A percentile compares a stretch with the other conserved stretches of the same genome.
phyloP scores from a whole-genome alignment of 2,329 filamentous ascomycete species.

The Calonectria pseudoturangicola region DNA sequence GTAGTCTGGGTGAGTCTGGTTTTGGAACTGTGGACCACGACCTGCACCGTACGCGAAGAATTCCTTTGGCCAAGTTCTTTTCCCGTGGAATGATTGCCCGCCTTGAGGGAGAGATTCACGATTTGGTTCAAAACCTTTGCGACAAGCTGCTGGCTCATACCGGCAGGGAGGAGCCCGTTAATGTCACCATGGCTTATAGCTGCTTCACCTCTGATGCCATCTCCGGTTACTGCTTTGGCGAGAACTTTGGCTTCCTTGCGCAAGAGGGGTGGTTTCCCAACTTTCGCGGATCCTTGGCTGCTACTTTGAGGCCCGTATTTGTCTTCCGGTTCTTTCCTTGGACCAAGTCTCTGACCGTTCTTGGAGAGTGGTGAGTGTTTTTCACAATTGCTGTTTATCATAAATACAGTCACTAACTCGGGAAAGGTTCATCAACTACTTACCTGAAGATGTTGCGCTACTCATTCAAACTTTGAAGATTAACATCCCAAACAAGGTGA shows the following conservation, averaged over 20 bases:
- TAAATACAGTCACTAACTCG: neutral
- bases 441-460: constrained; percentile 18
- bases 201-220: constrained; percentile 30
- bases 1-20: constrained; percentile 24
- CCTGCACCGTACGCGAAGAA: constrained; percentile 17
- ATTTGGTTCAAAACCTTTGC: constrained; percentile 22
- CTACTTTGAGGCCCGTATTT: constrained; percentile 22
- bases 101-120: constrained; percentile 21
- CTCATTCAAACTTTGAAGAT: constrained; percentile 27
- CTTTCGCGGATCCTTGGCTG: constrained; percentile 18
- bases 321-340: constrained; percentile 24
- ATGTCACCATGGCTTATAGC: constrained; percentile 31
- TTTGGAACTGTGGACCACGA: constrained; percentile 30
- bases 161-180: constrained; percentile 3
- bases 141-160: constrained; percentile 25
- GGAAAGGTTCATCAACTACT: constrained; percentile 21
- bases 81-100: constrained; percentile 25
- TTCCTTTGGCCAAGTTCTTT: constrained; percentile 27
- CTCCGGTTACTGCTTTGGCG: constrained; percentile 27
- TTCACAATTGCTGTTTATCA: fast-evolving
- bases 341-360: constrained; percentile 28
- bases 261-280: constrained; percentile 28
- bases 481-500: constrained; percentile 26
- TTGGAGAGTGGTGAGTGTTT: constrained; percentile 23
- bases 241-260: constrained; percentile 23